Base-by-base conservation (phyloP, 2,329 filamentous ascomycete species). In the Rutstroemia sp. region DNA sequence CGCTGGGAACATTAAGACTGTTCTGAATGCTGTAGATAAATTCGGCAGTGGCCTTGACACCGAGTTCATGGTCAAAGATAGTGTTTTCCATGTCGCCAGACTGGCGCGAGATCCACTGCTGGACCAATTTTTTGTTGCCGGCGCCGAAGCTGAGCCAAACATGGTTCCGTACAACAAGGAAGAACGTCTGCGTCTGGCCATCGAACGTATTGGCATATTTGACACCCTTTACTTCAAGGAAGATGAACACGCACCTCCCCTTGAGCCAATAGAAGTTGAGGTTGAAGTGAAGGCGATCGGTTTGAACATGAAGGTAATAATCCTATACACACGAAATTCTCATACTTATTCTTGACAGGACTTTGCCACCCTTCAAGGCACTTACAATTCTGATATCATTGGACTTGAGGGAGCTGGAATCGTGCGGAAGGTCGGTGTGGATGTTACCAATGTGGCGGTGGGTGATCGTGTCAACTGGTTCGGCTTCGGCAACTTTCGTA, bases 341-440 rank as follows among this genome's bases (percentile, higher is more conserved):
- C 9, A 34, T 30, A n/a, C 38, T 45, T 42, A 51, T 21, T 4
- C 21, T 10, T n/a, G 14, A 45, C 4, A 51, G 49, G 49, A 51
- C 14, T 51, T 16, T 19, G 38, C 38, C 17, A 51, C 49, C 10
- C 49, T 51, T 1, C 25, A 10, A 45, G 49, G 49, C 21, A 34
- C 49, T 21, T 51, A 51, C n/a, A 51, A 51, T 5, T 44, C 49
- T 2, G 38, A 51, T 5, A 12, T 34, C 5, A 4, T 54, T 5
- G 51, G 51, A n/a, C 19, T 54, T 12, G 42, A 54, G 66, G 80
- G 81, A 25, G 78, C 79, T 2, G 80, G 81, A 5, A 72, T 81
- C 0, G 78, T 84, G 7, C 80, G 82, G 30, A 77, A 81, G 52
- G 65, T 81, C 3, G 80, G 81, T 12, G 66, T 72, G 12, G 75